A percentile compares a stretch with the other conserved stretches of the same genome.
Conservation (phyloP, 2,329 filamentous ascomycete genomes). For the Cladosporium sp. region DNA sequence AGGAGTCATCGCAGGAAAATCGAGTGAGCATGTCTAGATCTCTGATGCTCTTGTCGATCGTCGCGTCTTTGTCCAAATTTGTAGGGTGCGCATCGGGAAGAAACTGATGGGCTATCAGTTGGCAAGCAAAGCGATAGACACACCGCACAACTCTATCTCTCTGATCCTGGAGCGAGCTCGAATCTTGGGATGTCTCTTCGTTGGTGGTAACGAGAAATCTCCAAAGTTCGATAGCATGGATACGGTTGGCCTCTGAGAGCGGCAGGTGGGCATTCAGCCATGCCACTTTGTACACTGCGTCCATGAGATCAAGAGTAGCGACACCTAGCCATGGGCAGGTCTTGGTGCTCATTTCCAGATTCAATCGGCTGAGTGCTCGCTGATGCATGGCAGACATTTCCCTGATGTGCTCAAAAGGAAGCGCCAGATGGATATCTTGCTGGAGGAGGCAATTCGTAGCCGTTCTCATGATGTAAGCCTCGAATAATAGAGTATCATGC, state of each 20-base stretch:
- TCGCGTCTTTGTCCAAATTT: background rate
- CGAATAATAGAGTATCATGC: conserved; percentile 19
- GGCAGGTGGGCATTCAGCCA: background rate
- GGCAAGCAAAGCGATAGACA: background rate
- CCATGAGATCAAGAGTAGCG: background rate
- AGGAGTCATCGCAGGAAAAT: background rate
- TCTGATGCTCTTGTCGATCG: background rate
- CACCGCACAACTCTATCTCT: background rate
- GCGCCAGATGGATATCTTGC: conserved; percentile 8
- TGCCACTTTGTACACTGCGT: background rate
- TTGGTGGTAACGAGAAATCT: background rate
- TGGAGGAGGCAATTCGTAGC: conserved; percentile 18
- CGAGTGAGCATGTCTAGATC: background rate
- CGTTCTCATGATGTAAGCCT: conserved; percentile 21
- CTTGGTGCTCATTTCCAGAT: background rate
- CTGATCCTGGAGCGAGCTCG: background rate
- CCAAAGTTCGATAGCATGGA: background rate
- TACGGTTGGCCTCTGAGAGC: background rate
- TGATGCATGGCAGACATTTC: background rate
- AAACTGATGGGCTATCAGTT: background rate
- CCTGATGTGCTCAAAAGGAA: conserved; percentile 13
- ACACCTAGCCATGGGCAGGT: conserved; percentile 4
- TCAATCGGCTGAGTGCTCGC: background rate
- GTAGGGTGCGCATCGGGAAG: background rate
- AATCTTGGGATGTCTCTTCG: background rate